Percentiles rank a stretch among this genome's conserved stretches.
These are phyloP conservation scores for Cercis canadensis DNA, from an alignment of 306 rosid genomes.

Conservation along the genomic window DNA sequence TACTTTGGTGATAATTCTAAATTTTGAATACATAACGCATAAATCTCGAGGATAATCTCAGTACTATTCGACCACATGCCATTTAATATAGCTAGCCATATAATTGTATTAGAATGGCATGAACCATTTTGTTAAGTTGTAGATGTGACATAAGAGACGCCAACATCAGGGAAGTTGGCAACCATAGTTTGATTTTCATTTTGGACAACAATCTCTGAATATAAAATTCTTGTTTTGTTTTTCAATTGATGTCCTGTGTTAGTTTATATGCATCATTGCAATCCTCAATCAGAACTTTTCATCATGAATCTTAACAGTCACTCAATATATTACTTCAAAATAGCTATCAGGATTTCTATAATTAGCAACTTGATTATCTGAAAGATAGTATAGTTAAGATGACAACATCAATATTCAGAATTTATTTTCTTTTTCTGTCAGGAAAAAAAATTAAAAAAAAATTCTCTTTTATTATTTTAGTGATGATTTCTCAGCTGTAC, in stretches of 20 bases:
- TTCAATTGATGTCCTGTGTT: not conserved
- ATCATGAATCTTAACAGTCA: constrained; percentile 42
- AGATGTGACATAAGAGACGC: too few relatives aligned
- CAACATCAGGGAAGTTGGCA: too few relatives aligned
- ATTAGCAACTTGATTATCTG: constrained; percentile 8
- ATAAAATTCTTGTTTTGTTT: constrained; percentile 15
- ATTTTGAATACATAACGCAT: too few relatives aligned
- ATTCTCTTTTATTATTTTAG: not conserved
- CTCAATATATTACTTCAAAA: constrained; percentile 39
- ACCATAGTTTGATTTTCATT: too few relatives aligned
- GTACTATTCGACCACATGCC: too few relatives aligned
- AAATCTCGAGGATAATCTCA: too few relatives aligned
- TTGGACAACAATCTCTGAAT: not conserved
- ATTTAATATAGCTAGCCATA: constrained; percentile 14
- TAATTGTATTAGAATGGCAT: not conserved
- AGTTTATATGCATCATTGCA: constrained; percentile 38
- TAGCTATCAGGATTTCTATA: not conserved
- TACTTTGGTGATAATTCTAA: too few relatives aligned
- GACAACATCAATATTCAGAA: constrained; percentile 1
- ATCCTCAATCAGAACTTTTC: constrained; percentile 32
- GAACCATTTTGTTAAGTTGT: too few relatives aligned
- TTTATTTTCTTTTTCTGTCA: too few relatives aligned
- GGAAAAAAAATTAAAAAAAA: not conserved
- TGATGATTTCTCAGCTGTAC: not conserved
- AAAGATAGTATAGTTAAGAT: not conserved